These are phyloP conservation scores for Theileria annulata DNA, from an alignment of 169 alveolate species.

Conservation along the genomic window DNA sequence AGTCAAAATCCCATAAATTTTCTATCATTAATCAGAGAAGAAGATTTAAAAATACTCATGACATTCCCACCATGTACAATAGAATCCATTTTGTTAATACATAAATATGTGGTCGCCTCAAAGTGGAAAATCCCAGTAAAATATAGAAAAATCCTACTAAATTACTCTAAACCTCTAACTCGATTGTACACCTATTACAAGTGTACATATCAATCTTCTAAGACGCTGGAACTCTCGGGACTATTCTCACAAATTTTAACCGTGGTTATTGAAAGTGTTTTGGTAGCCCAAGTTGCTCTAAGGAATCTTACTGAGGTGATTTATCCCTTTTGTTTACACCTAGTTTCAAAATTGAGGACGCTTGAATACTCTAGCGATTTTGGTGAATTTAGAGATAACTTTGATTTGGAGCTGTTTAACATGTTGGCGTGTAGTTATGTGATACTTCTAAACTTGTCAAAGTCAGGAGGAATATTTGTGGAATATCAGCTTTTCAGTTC, in stretches of 20 bases:
- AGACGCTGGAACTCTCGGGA: neutral
- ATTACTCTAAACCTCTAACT: neutral
- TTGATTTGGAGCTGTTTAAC: slow-evolving; percentile 7
- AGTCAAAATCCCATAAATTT: neutral
- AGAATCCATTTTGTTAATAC: slow-evolving; percentile 35
- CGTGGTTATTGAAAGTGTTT: neutral
- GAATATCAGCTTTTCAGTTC: neutral
- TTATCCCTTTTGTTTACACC: neutral
- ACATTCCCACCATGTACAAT: slow-evolving; percentile 37
- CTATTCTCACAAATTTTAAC: neutral
- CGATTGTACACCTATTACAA: slow-evolving; percentile 7
- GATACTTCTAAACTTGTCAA: slow-evolving; percentile 2
- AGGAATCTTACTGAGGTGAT: neutral
- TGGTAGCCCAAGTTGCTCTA: neutral
- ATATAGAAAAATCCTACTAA: neutral
- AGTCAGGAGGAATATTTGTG: neutral
- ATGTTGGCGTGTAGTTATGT: neutral
- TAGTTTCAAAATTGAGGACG: neutral
- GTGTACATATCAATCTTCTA: neutral
- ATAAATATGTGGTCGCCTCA: neutral
- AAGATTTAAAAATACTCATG: slow-evolving; percentile 27
- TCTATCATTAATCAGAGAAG: slow-evolving; percentile 13
- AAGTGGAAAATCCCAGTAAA: neutral
- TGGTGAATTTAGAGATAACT: neutral
- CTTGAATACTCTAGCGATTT: neutral